Percentiles rank a stretch among this genome's conserved stretches.
phyloP scores from a whole-genome alignment of 1,284 basidiomycete genomes.

The Ustilago esculenta region DNA sequence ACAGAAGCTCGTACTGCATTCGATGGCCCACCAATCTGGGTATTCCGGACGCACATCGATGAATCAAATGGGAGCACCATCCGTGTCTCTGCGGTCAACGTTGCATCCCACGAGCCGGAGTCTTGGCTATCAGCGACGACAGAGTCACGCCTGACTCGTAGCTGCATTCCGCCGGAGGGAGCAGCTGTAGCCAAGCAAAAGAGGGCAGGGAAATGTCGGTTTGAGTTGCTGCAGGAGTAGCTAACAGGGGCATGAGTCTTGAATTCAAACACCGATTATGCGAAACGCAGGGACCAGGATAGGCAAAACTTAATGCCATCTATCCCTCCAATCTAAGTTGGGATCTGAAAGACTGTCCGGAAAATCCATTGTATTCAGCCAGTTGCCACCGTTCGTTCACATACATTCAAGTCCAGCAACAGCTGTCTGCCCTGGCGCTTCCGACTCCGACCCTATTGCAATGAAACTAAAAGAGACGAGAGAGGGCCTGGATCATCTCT shows the following conservation, averaged over 20 bases:
- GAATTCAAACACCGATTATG: slow-evolving; percentile 32
- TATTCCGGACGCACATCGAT: slow-evolving; percentile 6
- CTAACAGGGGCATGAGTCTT: background rate
- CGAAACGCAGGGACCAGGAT: slow-evolving; percentile 17
- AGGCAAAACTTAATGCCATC: slow-evolving; percentile 12
- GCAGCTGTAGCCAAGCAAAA: too few relatives aligned
- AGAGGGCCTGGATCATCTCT: too few relatives aligned
- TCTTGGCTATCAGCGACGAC: too few relatives aligned
- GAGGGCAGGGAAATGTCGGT: background rate
- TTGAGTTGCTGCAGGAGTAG: slow-evolving; percentile 3
- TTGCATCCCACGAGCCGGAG: too few relatives aligned
- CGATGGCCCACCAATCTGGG: slow-evolving; percentile 7
- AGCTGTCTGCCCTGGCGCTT: too few relatives aligned
- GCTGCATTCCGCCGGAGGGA: too few relatives aligned
- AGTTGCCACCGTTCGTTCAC: background rate
- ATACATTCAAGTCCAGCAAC: background rate
- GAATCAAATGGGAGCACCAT: slow-evolving; percentile 1
- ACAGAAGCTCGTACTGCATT: background rate
- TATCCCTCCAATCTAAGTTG: background rate
- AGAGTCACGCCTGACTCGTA: too few relatives aligned
- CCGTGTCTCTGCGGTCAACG: background rate
- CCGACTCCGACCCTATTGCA: too few relatives aligned
- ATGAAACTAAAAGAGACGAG: too few relatives aligned
- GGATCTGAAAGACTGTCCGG: too few relatives aligned
- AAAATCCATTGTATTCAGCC: too few relatives aligned